Evolutionary conservation across 73 alveolate genomes (phyloP).

Genomic region (Durusdinium trenchii): DNA sequence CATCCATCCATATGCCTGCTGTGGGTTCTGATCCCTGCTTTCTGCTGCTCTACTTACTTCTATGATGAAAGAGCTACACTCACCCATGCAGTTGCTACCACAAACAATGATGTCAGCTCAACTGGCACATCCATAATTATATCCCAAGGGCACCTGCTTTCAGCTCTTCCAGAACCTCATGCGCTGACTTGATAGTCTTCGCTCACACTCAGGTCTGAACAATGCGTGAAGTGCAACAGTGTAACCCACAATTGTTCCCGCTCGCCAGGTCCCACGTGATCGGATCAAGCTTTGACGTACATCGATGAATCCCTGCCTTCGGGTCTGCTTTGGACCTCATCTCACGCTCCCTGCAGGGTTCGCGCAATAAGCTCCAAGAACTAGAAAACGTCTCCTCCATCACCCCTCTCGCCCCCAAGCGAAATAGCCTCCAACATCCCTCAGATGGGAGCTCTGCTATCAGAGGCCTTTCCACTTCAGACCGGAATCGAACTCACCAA

Average conservation of each 20-base stretch:
- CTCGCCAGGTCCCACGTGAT: neutral
- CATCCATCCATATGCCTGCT: too few species aligned
- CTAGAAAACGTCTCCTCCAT: neutral
- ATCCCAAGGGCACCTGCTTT: conserved; percentile 44
- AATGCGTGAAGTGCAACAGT: neutral
- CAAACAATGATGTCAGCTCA: too few species aligned
- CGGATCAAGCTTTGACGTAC: neutral
- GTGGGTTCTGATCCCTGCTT: too few species aligned
- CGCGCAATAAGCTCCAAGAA: neutral
- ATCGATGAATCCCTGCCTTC: neutral
- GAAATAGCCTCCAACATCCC: too few species aligned
- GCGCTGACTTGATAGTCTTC: neutral
- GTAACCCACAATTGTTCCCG: neutral
- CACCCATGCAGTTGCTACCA: too few species aligned
- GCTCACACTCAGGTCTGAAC: neutral
- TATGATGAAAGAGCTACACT: too few species aligned
- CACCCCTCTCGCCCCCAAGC: too few species aligned
- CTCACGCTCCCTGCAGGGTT: conserved; percentile 70
- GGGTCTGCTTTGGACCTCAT: conserved; percentile 72
- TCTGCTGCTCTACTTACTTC: too few species aligned
- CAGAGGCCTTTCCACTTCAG: too few species aligned
- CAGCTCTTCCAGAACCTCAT: conserved; percentile 41
- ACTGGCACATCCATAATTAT: neutral
- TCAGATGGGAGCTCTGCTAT: too few species aligned
- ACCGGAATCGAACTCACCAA: too few species aligned